Evolutionary conservation across 2,329 filamentous ascomycete species (phyloP).

Genomic region (Aspergillus latus): DNA sequence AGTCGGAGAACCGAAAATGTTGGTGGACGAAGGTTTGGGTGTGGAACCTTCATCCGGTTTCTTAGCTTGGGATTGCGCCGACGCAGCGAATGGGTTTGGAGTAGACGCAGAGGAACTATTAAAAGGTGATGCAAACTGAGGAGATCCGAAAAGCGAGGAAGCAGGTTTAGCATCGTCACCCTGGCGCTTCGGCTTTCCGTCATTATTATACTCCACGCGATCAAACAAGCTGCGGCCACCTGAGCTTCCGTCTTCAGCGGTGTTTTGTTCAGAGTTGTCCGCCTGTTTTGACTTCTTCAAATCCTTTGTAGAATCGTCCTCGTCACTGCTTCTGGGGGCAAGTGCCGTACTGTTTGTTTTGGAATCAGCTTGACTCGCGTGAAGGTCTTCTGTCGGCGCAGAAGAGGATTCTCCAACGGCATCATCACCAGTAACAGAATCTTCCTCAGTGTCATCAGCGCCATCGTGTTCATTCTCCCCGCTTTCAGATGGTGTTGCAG

Average conservation of each 20-base stretch:
- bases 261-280: conserved; percentile 11
- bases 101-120: conserved; percentile 24
- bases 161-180: conserved; percentile 19
- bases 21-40: conserved; percentile 19
- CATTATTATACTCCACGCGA: conserved; percentile 30
- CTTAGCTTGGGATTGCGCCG: conserved; percentile 13
- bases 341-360: conserved; percentile 15
- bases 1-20: conserved; percentile 20
- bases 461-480: conserved; percentile 27
- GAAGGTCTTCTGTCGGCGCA: conserved; percentile 16
- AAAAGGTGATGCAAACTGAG: conserved; percentile 30
- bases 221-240: conserved; percentile 39
- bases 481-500: conserved; percentile 30
- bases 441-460: conserved; percentile 30
- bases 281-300: conserved; percentile 25
- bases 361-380: conserved; percentile 11
- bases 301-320: conserved; percentile 25
- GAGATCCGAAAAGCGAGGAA: conserved; percentile 25
- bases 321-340: conserved; percentile 25
- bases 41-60: conserved; percentile 14
- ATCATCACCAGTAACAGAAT: conserved; percentile 24
- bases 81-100: conserved; percentile 23
- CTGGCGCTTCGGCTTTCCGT: conserved; percentile 28
- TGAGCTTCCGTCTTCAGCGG: conserved; percentile 20
- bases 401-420: conserved; percentile 21